These are phyloP conservation scores for Colletotrichum navitas DNA, from an alignment of 2,329 filamentous ascomycete genomes.

Conservation along the genomic window DNA sequence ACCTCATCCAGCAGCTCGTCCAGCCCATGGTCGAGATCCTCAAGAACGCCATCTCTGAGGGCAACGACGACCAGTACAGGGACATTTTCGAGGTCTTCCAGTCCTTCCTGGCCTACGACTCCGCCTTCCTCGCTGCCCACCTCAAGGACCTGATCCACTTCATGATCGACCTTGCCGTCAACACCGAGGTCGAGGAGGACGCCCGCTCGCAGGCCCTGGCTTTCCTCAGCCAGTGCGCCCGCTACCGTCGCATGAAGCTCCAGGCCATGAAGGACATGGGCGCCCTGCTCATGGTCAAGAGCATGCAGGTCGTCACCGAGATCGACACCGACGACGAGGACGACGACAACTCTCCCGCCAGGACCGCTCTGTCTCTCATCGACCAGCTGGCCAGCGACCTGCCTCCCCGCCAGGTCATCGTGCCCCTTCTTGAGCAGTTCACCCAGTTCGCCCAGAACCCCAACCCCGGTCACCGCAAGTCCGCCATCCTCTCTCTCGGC, in stretches of 20 bases:
- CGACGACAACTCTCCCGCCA: constrained; percentile 81
- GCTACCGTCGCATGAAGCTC: constrained; percentile 95
- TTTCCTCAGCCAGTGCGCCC: constrained; percentile 92
- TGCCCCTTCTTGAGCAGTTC: constrained; percentile 89
- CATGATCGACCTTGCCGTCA: constrained; percentile 88
- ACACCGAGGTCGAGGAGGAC: constrained; percentile 84
- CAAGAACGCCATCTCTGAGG: constrained; percentile 82
- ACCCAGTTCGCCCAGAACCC: constrained; percentile 81
- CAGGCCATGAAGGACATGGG: constrained; percentile 88
- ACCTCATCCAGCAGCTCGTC: constrained; percentile 82
- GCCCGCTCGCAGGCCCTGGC: constrained; percentile 90
- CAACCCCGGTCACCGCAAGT: constrained; percentile 85
- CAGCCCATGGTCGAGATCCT: constrained; percentile 91
- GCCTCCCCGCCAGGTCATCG: constrained; percentile 92
- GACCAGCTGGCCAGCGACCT: constrained; percentile 90
- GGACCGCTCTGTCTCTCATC: constrained; percentile 87
- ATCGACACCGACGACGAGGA: constrained; percentile 84
- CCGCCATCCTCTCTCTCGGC: constrained; percentile 90
- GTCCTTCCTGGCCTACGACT: constrained; percentile 91
- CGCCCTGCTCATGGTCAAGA: constrained; percentile 87
- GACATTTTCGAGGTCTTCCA: constrained; percentile 97
- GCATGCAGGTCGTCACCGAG: constrained; percentile 90
- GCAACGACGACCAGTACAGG: constrained; percentile 89
- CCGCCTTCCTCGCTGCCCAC: constrained; percentile 83
- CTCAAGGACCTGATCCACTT: constrained; percentile 92